phyloP scores from a whole-genome alignment of 495 filamentous ascomycete species.

The Pseudotulostoma volvatum region DNA sequence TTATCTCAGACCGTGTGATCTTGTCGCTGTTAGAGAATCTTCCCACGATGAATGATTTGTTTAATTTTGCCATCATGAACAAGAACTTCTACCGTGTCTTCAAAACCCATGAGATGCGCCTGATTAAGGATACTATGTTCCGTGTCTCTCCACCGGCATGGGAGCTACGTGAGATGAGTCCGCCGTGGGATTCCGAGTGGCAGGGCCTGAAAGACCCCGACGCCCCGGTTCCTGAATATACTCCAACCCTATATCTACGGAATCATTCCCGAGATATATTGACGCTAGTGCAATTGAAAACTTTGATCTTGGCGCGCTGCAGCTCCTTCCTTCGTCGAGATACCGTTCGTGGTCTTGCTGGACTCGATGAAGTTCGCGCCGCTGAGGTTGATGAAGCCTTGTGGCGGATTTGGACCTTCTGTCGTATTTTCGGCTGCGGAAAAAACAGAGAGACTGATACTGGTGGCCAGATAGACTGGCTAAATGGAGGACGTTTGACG shows the following conservation, averaged over 20 bases:
- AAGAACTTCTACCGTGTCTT: constrained; percentile 43
- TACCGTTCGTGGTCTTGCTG: constrained; percentile 38
- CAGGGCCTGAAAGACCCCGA: constrained; percentile 26
- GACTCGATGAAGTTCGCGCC: constrained; percentile 29
- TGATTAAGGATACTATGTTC: constrained; percentile 39
- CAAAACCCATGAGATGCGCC: constrained; percentile 39
- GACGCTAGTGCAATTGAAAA: constrained; percentile 42
- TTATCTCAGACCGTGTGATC: constrained; percentile 33
- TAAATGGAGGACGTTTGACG: constrained; percentile 39
- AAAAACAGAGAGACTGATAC: constrained; percentile 46
- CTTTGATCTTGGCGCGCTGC: constrained; percentile 42
- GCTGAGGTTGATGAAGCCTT: constrained; percentile 47
- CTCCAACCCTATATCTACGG: constrained; percentile 37
- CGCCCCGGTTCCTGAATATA: constrained; percentile 38
- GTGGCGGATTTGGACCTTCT: constrained; percentile 58
- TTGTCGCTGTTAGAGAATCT: constrained; percentile 34
- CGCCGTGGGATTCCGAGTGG: constrained; percentile 33
- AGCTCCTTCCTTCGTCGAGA: constrained; percentile 40
- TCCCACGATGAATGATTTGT: constrained; percentile 39
- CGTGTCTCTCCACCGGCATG: constrained; percentile 46
- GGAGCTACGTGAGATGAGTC: constrained; percentile 48
- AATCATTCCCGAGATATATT: constrained; percentile 41
- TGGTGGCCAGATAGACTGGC: constrained; percentile 48
- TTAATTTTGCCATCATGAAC: constrained; percentile 38
- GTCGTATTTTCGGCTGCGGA: constrained; percentile 44